Evolutionary conservation across 2,329 filamentous ascomycete species (phyloP), one percentile per base, ranked within the genome.

Genomic region (Neofusicoccum kwambonambiense): DNA sequence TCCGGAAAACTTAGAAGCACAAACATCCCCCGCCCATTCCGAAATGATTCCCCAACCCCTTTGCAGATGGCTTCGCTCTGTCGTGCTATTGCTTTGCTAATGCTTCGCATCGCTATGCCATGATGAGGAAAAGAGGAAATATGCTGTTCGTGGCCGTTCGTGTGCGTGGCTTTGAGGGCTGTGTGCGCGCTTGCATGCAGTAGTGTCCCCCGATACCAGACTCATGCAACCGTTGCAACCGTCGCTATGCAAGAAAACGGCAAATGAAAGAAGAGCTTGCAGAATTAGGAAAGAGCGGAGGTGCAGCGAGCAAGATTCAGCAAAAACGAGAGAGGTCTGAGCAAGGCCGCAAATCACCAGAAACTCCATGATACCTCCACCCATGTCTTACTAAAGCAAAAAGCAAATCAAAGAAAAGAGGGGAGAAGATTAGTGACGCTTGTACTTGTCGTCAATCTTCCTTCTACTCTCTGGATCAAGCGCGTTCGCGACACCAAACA

Each of bases 401-500:
- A 31, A n/a, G 22, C n/a, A 34, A 31, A 49, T 22, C 11, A 19
- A 62, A 51, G 41, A 9, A n/a, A 17, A 19, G 31, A 37, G 17
- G n/a, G 11, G 35, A 62, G 4, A 19, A 19, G 2, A 4, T 51
- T n/a, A 57, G 9, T 61, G 54, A 19, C 54, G 47, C 47, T 65
- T 65, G 17, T 65, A 65, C 19, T 65, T 65, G 83, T 97, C 93
- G 72, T 96, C 91, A 73, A 93, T 88, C 74, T 90, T 88, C 72
- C 91, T 85, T 74, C 90, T 81, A 74, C 97, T 93, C 67, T 88
- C 84, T 62, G 90, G 90, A 80, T 99, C 95, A 70, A 99, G 82
- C 52, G 91, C 88, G 76, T 99, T 99, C 0, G 92, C 96, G 13
- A 93, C 94, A 4, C 96, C 95, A 79, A 98, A 84, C 65, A 99